Evolutionary conservation across 1,284 basidiomycete genomes (phyloP), one percentile per base, ranked within the genome.

Genomic region (Pseudozyma hubeiensis): DNA sequence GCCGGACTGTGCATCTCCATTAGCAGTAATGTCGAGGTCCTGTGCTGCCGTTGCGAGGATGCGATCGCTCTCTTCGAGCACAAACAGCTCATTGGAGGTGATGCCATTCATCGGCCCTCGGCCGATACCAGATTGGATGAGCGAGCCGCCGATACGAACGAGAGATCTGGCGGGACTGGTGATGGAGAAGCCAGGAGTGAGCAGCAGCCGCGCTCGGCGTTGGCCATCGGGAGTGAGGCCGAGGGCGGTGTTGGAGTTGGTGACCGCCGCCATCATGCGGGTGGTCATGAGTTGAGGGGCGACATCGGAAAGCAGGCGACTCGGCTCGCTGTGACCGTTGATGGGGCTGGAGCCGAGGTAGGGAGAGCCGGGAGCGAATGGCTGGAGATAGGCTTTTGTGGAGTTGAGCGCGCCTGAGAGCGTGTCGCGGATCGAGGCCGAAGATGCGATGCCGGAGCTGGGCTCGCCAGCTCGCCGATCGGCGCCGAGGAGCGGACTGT

Each of bases 251-350:
- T 68, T 71, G 34, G 80, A 78, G 47, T 77, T 75, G 48, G 75
- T 62, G 31, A 82, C 77, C 30, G 81, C 81, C 17, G 77, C 70
- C 54, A 84, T 74, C 70, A 83, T 83, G 17, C 81, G 57, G 14
- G 78, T 81, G 4, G 77, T 78, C 78, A 84, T 78, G 49, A 84
- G 75, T 41, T 84, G 81, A 19, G 82, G 82, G 17, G 82, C 82
- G n/a, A 83, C 76, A 39, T 83, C 82, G 19, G 77, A 68, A n/a
- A 84, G 78, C 30, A 83, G 65, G 14, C 81, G 75, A 7, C 63
- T 69, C 17, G 72, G 41, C 39, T 82, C 81, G 39, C 60, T 59
- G 37, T 59, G 62, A 9, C 37, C 57, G 43, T 51, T 53, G 50
- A 40, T 39, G 10, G 53, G 67, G 40, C 58, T 61, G 47, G 58